Evolutionary conservation across 129 eudicot genomes (phyloP).

Genomic region (Heracleum sosnowskyi): DNA sequence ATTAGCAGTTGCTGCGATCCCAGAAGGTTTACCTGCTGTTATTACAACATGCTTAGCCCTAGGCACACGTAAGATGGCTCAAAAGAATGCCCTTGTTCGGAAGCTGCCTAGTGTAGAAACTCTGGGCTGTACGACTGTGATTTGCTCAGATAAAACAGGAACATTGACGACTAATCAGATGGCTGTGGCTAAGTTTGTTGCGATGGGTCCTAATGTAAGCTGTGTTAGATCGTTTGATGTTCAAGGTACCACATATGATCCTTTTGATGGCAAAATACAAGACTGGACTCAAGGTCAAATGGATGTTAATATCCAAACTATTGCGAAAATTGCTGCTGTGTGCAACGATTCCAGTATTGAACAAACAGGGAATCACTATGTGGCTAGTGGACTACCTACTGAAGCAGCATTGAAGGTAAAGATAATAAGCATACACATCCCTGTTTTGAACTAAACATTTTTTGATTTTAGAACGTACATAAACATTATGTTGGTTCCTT

Average conservation of each 20-base stretch:
- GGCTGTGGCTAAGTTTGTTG: slow-evolving; percentile 33
- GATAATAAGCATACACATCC: background rate
- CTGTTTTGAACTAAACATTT: background rate
- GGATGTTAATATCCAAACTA: slow-evolving; percentile 11
- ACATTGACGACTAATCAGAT: slow-evolving; percentile 16
- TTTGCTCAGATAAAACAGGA: slow-evolving; percentile 72
- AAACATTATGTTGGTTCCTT: background rate
- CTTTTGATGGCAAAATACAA: slow-evolving; percentile 67
- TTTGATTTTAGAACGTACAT: background rate
- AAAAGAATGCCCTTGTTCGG: slow-evolving; percentile 19
- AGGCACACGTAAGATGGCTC: slow-evolving; percentile 18
- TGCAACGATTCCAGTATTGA: slow-evolving; percentile 16
- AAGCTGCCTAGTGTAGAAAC: slow-evolving; percentile 74
- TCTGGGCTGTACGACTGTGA: slow-evolving; percentile 19
- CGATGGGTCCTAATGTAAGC: slow-evolving; percentile 49
- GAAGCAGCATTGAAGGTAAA: slow-evolving; percentile 91
- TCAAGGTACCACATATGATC: slow-evolving; percentile 40
- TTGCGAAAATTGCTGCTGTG: slow-evolving; percentile 17
- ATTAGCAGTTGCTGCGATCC: slow-evolving; percentile 15
- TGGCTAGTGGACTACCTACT: slow-evolving; percentile 86
- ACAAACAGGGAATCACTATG: slow-evolving; percentile 45
- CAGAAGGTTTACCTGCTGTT: slow-evolving; percentile 20
- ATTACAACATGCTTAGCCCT: slow-evolving; percentile 19
- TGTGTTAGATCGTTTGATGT: slow-evolving; percentile 9
- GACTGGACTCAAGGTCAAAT: slow-evolving; percentile 76